phyloP scores from a whole-genome alignment of 495 filamentous ascomycete genomes.

The Trichoderma parareesei region DNA sequence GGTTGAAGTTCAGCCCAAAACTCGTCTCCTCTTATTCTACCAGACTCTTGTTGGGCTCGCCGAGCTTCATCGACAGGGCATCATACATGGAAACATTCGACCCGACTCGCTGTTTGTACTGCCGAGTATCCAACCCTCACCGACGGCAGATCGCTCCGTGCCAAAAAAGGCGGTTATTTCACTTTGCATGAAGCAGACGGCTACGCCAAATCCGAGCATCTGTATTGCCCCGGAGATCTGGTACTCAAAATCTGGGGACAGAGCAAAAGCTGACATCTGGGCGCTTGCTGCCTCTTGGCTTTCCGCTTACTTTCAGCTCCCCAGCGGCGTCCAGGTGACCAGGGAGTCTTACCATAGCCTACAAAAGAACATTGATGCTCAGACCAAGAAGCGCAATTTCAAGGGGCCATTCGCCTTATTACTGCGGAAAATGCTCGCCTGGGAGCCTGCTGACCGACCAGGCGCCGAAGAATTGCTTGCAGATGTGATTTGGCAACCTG shows the following conservation, averaged over 20 bases:
- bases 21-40: not conserved
- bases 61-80: not conserved
- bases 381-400: not conserved
- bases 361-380: not conserved
- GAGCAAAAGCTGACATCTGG: not conserved
- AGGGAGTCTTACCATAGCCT: not conserved
- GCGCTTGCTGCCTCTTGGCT: conserved; percentile 2
- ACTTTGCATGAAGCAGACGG: not conserved
- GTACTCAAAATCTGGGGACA: not conserved
- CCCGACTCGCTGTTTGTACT: not conserved
- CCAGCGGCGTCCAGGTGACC: not conserved
- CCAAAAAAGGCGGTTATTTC: not conserved
- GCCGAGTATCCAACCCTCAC: not conserved
- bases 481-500: not conserved
- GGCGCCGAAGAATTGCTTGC: not conserved
- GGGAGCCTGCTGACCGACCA: not conserved
- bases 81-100: not conserved
- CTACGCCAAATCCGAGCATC: not conserved
- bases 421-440: not conserved
- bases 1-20: not conserved
- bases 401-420: not conserved
- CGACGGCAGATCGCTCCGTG: not conserved
- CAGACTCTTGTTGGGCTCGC: not conserved
- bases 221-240: conserved; percentile 1
- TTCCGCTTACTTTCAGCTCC: not conserved